A percentile compares a stretch with the other conserved stretches of the same genome.
Conservation (phyloP, 2,329 filamentous ascomycete genomes). For the Hansfordia pulvinata region DNA sequence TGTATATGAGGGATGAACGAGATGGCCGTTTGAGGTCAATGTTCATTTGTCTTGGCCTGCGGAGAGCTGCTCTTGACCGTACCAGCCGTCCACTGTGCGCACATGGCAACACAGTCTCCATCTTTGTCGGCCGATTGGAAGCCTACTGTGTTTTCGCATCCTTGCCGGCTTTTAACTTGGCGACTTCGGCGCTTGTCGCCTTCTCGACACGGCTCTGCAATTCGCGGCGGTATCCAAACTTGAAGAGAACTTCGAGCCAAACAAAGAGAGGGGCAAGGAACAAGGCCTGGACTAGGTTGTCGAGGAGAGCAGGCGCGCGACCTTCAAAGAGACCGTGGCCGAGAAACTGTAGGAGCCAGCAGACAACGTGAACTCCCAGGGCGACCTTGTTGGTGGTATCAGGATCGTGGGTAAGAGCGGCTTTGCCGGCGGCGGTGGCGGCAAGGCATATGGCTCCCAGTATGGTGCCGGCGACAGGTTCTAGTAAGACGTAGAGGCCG, state of each 20-base stretch:
- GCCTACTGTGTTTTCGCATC: slow-evolving; percentile 36
- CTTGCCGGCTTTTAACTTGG: slow-evolving; percentile 54
- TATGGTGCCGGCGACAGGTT: slow-evolving; percentile 77
- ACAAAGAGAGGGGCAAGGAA: slow-evolving; percentile 94
- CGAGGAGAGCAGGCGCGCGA: slow-evolving; percentile 74
- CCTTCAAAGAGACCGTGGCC: slow-evolving; percentile 85
- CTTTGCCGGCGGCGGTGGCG: slow-evolving; percentile 62
- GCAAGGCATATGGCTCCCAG: slow-evolving; percentile 65
- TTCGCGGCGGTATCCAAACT: slow-evolving; percentile 78
- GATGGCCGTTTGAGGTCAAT: too few species aligned
- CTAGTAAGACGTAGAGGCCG: slow-evolving; percentile 76
- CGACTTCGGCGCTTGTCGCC: slow-evolving; percentile 61
- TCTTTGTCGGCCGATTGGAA: background rate
- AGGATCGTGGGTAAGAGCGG: slow-evolving; percentile 47
- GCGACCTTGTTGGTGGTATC: slow-evolving; percentile 40
- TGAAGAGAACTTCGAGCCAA: slow-evolving; percentile 90
- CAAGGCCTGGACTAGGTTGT: slow-evolving; percentile 83
- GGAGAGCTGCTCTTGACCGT: background rate
- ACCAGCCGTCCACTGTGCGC: background rate
- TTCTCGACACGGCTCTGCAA: slow-evolving; percentile 70
- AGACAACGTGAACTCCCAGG: slow-evolving; percentile 53
- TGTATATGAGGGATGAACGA: too few species aligned
- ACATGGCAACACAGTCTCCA: background rate
- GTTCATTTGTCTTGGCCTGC: too few species aligned
- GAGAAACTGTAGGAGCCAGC: slow-evolving; percentile 83